Evolutionary conservation across 2,329 filamentous ascomycete genomes (phyloP).

Genomic region (Fusarium sp.): DNA sequence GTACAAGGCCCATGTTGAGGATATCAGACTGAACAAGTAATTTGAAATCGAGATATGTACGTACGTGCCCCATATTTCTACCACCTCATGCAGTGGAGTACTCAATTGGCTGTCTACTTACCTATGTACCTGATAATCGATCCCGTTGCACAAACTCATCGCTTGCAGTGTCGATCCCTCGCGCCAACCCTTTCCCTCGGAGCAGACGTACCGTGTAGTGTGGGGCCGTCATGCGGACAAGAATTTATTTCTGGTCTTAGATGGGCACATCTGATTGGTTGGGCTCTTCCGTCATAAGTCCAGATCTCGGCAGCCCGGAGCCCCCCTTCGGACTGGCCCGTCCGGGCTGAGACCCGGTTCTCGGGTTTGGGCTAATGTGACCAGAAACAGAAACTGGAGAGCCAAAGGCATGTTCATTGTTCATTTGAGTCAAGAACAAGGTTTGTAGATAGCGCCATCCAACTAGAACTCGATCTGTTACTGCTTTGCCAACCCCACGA

Average conservation of each 20-base stretch:
- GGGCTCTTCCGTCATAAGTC: not conserved
- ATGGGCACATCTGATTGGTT: not conserved
- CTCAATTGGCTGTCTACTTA: not conserved
- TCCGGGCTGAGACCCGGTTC: constrained; percentile 15
- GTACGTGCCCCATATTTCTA: not conserved
- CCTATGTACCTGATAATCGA: no score
- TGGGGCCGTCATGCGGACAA: not conserved
- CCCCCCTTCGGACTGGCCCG: constrained; percentile 24
- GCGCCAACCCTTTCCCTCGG: constrained; percentile 13
- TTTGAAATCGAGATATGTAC: not conserved
- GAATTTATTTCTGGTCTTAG: not conserved
- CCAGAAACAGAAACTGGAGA: not conserved
- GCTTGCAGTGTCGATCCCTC: constrained; percentile 38
- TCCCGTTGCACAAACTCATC: not conserved
- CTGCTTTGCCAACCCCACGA: constrained; percentile 2
- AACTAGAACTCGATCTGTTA: not conserved
- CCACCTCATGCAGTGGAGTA: not conserved
- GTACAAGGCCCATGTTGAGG: not conserved
- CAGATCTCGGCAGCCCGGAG: not conserved
- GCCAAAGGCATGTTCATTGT: not conserved
- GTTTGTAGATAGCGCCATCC: not conserved
- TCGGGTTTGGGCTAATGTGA: constrained; percentile 6
- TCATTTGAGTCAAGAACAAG: constrained; percentile 5
- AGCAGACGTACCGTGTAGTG: not conserved
- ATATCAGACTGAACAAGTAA: not conserved